Evolutionary conservation across 371 early-diverging fungal genomes (phyloP).

Genomic region (Chytridiales sp.): DNA sequence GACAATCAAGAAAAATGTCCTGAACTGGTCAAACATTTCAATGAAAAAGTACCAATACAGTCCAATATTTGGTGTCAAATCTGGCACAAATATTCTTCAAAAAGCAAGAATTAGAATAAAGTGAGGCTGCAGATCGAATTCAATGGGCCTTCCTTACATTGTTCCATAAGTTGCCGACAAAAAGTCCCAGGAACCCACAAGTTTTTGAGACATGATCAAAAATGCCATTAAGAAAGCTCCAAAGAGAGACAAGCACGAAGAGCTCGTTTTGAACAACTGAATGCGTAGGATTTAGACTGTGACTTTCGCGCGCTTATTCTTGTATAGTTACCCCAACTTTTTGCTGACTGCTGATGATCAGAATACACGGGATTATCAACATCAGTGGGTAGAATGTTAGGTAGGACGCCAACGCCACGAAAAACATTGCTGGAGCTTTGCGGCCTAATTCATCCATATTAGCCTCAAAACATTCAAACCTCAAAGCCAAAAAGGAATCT

Average conservation of each 20-base stretch:
- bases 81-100: constrained; percentile 60
- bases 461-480: too few species aligned
- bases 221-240: constrained; percentile 45
- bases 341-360: constrained; percentile 33
- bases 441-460: constrained; percentile 41
- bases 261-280: constrained; percentile 14
- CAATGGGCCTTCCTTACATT: constrained; percentile 53
- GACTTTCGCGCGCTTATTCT: not conserved
- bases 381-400: constrained; percentile 80
- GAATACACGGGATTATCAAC: constrained; percentile 67
- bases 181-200: constrained; percentile 74
- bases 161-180: constrained; percentile 70
- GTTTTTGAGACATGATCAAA: constrained; percentile 56
- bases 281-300: not conserved
- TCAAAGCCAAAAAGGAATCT: not conserved
- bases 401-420: constrained; percentile 73
- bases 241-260: constrained; percentile 25
- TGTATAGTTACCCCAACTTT: not conserved
- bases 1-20: constrained; percentile 85
- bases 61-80: constrained; percentile 94
- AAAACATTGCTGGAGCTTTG: constrained; percentile 56
- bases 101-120: not conserved
- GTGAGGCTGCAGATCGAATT: constrained; percentile 1
- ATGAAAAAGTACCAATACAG: constrained; percentile 98
- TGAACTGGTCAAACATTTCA: constrained; percentile 97